Conservation (phyloP, 768 basidiomycete species). For the Scleroderma citrinum region DNA sequence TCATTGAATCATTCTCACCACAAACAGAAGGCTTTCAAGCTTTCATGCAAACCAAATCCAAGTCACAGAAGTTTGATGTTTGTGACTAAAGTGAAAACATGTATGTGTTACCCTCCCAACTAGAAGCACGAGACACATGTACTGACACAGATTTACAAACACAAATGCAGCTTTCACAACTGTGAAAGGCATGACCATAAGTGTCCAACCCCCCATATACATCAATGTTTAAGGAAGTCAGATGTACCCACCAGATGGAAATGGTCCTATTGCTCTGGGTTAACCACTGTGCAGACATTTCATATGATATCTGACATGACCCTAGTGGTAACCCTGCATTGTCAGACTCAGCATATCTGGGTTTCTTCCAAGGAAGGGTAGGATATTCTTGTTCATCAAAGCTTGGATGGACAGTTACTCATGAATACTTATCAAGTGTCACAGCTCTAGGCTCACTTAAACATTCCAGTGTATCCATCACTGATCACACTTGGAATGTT, state of each 20-base stretch:
- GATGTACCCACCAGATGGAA: constrained; percentile 45
- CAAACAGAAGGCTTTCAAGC: too few species aligned
- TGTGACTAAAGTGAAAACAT: constrained; percentile 54
- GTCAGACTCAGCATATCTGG: constrained; percentile 49
- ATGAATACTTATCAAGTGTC: constrained; percentile 30
- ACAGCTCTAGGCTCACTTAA: constrained; percentile 50
- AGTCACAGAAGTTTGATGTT: too few species aligned
- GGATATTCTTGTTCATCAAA: too few species aligned
- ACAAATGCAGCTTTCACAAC: constrained; percentile 43
- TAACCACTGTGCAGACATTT: constrained; percentile 49
- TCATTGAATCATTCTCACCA: too few species aligned
- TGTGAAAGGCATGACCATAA: constrained; percentile 44
- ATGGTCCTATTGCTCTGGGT: constrained; percentile 43
- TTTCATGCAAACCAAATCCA: too few species aligned
- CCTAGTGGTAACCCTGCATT: constrained; percentile 41
- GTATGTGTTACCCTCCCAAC: constrained; percentile 27
- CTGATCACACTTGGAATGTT: constrained; percentile 49
- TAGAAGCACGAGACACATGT: background rate
- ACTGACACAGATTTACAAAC: constrained; percentile 26
- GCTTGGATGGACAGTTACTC: too few species aligned
- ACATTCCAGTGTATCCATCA: constrained; percentile 35
- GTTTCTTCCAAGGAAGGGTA: constrained; percentile 51
- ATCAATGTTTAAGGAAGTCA: background rate
- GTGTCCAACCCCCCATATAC: background rate
- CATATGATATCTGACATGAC: constrained; percentile 54